Evolutionary conservation across 257 asterid species (phyloP).

Genomic region (Nemophila menziesii): DNA sequence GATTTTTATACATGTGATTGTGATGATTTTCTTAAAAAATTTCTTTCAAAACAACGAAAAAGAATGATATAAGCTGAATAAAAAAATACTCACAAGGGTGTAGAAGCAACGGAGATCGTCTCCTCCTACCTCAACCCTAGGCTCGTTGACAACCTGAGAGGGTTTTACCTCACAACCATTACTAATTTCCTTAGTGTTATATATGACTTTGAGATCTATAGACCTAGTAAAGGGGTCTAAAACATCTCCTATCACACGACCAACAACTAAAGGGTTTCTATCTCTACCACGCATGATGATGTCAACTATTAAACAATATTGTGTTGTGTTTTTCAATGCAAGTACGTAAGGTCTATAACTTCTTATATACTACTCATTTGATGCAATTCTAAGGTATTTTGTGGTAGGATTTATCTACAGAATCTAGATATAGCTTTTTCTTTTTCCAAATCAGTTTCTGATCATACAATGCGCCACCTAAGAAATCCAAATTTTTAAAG

Average conservation of each 20-base stretch:
- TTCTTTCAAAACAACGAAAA: too few species aligned
- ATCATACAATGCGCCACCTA: neutral
- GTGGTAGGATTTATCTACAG: too few species aligned
- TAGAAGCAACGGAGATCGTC: constrained; percentile 49
- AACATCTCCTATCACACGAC: constrained; percentile 13
- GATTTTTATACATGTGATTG: too few species aligned
- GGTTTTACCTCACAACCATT: constrained; percentile 48
- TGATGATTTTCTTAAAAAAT: too few species aligned
- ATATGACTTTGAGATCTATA: constrained; percentile 2
- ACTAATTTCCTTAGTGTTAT: constrained; percentile 11
- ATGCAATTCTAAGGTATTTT: too few species aligned
- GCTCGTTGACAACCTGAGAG: constrained; percentile 37
- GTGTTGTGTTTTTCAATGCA: too few species aligned
- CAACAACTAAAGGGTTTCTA: constrained; percentile 10
- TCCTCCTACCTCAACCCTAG: constrained; percentile 54
- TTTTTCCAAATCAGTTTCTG: neutral
- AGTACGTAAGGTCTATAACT: too few species aligned
- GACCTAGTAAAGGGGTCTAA: constrained; percentile 12
- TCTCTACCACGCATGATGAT: neutral
- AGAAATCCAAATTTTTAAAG: too few species aligned
- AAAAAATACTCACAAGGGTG: constrained; percentile 35
- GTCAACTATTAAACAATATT: too few species aligned
- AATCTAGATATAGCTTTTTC: too few species aligned
- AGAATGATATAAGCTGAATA: too few species aligned
- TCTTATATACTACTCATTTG: too few species aligned